These are phyloP conservation scores for Sextonia rubra DNA, from an alignment of 164 flowering plant genomes.

Conservation along the genomic window DNA sequence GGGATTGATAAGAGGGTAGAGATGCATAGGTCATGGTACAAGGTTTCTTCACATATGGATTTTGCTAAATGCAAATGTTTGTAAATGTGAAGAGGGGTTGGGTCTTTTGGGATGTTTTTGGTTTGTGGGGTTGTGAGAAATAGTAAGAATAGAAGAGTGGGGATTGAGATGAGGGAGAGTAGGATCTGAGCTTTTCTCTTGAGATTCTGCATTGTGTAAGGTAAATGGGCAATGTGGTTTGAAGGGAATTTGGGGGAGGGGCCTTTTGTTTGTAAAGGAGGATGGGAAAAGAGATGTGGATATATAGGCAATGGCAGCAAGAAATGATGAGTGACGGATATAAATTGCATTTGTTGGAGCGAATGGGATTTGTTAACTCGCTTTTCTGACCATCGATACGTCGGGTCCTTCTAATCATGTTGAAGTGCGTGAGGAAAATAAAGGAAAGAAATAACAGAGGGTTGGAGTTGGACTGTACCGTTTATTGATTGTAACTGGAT, in stretches of 20 bases:
- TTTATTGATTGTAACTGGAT: not conserved
- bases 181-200: slow-evolving; percentile 14
- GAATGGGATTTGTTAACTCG: not conserved
- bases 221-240: not conserved
- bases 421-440: not conserved
- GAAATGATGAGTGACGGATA: not conserved
- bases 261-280: not conserved
- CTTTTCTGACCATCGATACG: not conserved
- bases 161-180: slow-evolving; percentile 7
- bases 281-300: not conserved
- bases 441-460: not conserved
- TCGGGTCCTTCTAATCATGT: not conserved
- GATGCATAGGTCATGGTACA: slow-evolving; percentile 67
- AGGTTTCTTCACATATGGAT: slow-evolving; percentile 56
- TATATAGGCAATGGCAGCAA: not conserved
- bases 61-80: slow-evolving; percentile 44
- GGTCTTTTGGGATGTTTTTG: slow-evolving; percentile 7
- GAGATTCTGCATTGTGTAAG: slow-evolving; percentile 8
- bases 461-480: not conserved
- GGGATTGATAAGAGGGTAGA: slow-evolving; percentile 60
- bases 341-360: not conserved
- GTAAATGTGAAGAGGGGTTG: slow-evolving; percentile 24
- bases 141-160: slow-evolving; percentile 14
- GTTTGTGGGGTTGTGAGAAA: slow-evolving; percentile 9
- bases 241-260: not conserved